A percentile compares a stretch with the other conserved stretches of the same genome.
These are phyloP conservation scores for Agapanthus africanus DNA, from an alignment of 106 monocot species.

Conservation along the genomic window DNA sequence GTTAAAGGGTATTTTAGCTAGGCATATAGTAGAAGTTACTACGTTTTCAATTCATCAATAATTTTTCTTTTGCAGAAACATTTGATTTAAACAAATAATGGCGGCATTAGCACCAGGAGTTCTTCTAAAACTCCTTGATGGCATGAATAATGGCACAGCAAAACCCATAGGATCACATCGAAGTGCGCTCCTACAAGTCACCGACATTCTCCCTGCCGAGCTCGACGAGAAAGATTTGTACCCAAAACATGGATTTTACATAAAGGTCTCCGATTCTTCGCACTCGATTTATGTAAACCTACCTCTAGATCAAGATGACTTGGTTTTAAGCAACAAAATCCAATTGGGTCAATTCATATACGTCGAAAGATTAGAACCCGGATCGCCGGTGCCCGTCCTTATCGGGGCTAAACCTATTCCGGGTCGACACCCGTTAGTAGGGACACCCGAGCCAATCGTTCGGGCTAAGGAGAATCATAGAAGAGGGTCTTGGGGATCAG, in stretches of 20 bases:
- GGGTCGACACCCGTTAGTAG: slow-evolving; percentile 70
- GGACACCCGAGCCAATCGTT: slow-evolving; percentile 58
- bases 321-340: slow-evolving; percentile 84
- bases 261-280: slow-evolving; percentile 90
- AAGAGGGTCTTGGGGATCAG: slow-evolving; percentile 64
- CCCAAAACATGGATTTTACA: slow-evolving; percentile 92
- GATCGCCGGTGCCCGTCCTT: slow-evolving; percentile 65
- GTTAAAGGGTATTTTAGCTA: too few relatives aligned
- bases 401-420: slow-evolving; percentile 69
- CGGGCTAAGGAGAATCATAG: slow-evolving; percentile 11
- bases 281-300: slow-evolving; percentile 73
- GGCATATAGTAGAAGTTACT: too few relatives aligned
- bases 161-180: slow-evolving; percentile 71
- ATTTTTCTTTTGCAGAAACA: background rate
- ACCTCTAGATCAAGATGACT: slow-evolving; percentile 69
- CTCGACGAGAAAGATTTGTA: slow-evolving; percentile 83
- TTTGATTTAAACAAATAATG: slow-evolving; percentile 23
- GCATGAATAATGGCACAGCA: slow-evolving; percentile 45
- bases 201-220: slow-evolving; percentile 88
- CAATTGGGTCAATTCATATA: slow-evolving; percentile 91
- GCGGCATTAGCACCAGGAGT: slow-evolving; percentile 56
- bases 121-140: slow-evolving; percentile 69
- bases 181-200: slow-evolving; percentile 74
- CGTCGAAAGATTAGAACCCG: slow-evolving; percentile 56
- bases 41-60: too few relatives aligned